These are phyloP conservation scores for Neocallimastix lanati DNA, from an alignment of 192 early-diverging fungal genomes.

Conservation along the genomic window DNA sequence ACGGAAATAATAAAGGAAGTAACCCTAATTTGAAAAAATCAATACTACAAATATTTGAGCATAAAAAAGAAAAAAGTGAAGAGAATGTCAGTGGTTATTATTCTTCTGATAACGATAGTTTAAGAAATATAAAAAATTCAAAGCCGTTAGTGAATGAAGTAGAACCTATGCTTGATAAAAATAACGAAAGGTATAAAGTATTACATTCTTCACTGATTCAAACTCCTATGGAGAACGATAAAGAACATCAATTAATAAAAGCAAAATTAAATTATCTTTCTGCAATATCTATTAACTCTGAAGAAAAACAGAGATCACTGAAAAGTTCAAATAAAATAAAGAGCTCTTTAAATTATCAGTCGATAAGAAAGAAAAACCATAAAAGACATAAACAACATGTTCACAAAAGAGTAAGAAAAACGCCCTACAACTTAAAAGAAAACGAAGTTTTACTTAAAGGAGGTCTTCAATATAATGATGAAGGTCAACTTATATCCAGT, in stretches of 20 bases:
- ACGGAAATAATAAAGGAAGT: not conserved
- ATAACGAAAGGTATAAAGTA: too few relatives aligned
- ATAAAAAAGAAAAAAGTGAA: not conserved
- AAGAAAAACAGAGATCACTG: not conserved
- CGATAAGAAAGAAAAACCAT: not conserved
- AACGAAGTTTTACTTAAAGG: not conserved
- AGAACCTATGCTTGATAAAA: too few relatives aligned
- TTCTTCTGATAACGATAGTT: too few relatives aligned
- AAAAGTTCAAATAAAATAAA: not conserved
- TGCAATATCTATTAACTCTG: not conserved
- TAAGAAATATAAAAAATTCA: too few relatives aligned
- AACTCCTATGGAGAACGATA: too few relatives aligned
- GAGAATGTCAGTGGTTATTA: not conserved
- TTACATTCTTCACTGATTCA: too few relatives aligned
- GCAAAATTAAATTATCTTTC: not conserved
- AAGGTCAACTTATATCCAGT: not conserved
- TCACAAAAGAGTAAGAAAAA: not conserved
- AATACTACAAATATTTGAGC: not conserved
- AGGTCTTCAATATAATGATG: not conserved
- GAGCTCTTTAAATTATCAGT: not conserved
- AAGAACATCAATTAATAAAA: too few relatives aligned
- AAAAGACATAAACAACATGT: not conserved
- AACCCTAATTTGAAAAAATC: not conserved
- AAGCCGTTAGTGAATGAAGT: too few relatives aligned
- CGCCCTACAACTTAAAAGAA: not conserved